Evolutionary conservation across 305 asterid species (phyloP).

Genomic region (Salvia sclarea): DNA sequence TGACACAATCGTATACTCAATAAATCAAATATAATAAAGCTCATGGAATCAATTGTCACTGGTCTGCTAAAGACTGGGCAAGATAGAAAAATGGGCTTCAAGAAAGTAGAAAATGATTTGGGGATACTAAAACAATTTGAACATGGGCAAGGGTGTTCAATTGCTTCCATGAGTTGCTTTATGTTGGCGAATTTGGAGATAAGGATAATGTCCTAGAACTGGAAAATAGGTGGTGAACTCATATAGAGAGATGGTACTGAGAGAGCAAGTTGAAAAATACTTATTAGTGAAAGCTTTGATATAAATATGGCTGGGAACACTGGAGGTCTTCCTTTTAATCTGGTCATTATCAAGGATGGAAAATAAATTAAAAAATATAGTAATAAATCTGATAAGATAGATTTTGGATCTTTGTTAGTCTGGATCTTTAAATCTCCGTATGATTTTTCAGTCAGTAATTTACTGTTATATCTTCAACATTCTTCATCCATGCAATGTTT

Average conservation of each 20-base stretch:
- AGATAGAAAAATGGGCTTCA: background rate
- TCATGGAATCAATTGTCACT: background rate
- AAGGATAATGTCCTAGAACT: background rate
- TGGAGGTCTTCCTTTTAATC: background rate
- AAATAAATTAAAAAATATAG: background rate
- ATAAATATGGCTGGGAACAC: background rate
- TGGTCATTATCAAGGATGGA: background rate
- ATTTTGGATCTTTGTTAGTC: background rate
- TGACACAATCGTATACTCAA: background rate
- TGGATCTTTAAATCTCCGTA: background rate
- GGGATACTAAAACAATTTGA: constrained; percentile 8
- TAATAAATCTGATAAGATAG: background rate
- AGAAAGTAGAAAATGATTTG: background rate
- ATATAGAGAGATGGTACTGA: background rate
- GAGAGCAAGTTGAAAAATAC: background rate
- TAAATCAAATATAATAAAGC: background rate
- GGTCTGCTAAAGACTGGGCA: background rate
- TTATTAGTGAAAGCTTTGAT: background rate
- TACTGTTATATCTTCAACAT: background rate
- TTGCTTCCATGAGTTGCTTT: constrained; percentile 1
- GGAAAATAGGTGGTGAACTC: background rate
- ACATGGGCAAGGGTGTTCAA: background rate
- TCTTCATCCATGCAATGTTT: constrained; percentile 1
- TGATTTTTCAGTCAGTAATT: background rate
- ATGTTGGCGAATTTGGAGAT: background rate